These are phyloP conservation scores for Phytophthora tentaculata DNA, from an alignment of 352 stramenopile species.

Conservation along the genomic window DNA sequence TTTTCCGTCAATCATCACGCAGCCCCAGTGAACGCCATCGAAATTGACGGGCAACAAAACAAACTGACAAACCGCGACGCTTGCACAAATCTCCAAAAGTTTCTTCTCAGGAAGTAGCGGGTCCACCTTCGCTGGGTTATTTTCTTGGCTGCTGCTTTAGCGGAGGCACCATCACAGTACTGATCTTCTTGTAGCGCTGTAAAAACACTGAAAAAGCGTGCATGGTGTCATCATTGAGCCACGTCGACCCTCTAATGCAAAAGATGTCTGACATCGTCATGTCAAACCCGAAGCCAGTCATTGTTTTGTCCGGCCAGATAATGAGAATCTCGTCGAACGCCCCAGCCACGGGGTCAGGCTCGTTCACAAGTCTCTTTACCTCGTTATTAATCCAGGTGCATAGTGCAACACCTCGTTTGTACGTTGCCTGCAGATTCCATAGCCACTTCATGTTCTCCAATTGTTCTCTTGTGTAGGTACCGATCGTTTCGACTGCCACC, in stretches of 20 bases:
- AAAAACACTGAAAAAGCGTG: slow-evolving; percentile 6
- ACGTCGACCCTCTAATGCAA: background rate
- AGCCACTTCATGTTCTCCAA: slow-evolving; percentile 19
- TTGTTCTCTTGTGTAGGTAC: background rate
- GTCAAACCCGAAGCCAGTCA: background rate
- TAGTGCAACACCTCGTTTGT: background rate
- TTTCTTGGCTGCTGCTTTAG: background rate
- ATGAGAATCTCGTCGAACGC: background rate
- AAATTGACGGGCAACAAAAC: slow-evolving; percentile 12
- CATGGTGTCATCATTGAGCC: slow-evolving; percentile 8
- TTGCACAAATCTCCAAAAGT: slow-evolving; percentile 5
- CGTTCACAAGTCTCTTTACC: background rate
- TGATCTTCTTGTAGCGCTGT: slow-evolving; percentile 3
- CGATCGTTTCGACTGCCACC: slow-evolving; percentile 8
- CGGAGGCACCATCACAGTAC: slow-evolving; percentile 3
- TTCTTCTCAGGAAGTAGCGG: background rate
- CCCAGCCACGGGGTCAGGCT: background rate
- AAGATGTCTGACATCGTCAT: background rate
- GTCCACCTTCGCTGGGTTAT: background rate
- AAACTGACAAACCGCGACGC: background rate
- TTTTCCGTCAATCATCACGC: slow-evolving; percentile 5
- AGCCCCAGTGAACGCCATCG: slow-evolving; percentile 2
- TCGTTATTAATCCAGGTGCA: slow-evolving; percentile 14
- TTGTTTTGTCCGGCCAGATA: background rate
- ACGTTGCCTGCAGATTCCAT: slow-evolving; percentile 15